phyloP scores from a whole-genome alignment of 305 asterid genomes.

The Plantago lanceolata region DNA sequence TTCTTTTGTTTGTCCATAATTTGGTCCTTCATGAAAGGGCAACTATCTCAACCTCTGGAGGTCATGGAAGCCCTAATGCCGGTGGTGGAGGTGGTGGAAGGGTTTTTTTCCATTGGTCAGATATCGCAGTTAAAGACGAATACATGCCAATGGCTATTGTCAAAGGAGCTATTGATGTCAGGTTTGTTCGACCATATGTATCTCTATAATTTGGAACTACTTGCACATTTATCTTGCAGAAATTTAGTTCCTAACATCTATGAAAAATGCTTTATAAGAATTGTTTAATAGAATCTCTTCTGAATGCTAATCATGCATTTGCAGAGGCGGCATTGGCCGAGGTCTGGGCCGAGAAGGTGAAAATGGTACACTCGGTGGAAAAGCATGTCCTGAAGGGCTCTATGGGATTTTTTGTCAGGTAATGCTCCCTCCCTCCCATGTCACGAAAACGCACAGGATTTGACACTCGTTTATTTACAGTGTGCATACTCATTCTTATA shows the following conservation, averaged over 20 bases:
- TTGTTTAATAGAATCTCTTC: slow-evolving; percentile 5
- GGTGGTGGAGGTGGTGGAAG: slow-evolving; percentile 98
- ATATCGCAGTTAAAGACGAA: slow-evolving; percentile 62
- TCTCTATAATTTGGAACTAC: slow-evolving; percentile 10
- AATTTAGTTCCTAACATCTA: slow-evolving; percentile 2
- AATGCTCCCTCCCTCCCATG: background rate
- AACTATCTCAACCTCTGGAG: slow-evolving; percentile 65
- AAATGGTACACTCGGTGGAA: slow-evolving; percentile 72
- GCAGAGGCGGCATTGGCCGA: slow-evolving; percentile 82
- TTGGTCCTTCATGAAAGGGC: slow-evolving; percentile 46
- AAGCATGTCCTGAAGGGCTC: slow-evolving; percentile 80
- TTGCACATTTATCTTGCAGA: slow-evolving; percentile 1
- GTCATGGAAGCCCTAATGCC: slow-evolving; percentile 67
- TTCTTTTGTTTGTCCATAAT: slow-evolving; percentile 67
- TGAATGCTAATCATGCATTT: slow-evolving; percentile 31
- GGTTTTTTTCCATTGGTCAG: slow-evolving; percentile 90
- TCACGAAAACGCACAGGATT: too few species aligned
- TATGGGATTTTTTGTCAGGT: slow-evolving; percentile 83
- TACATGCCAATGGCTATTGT: slow-evolving; percentile 62
- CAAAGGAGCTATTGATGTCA: slow-evolving; percentile 50
- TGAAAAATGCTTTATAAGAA: background rate
- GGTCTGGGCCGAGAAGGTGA: slow-evolving; percentile 64
- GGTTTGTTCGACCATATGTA: slow-evolving; percentile 45
- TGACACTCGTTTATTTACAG: too few species aligned
- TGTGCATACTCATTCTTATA: too few species aligned